Base-by-base conservation (phyloP, 1,284 basidiomycete genomes). In the Puccinia polysora region DNA sequence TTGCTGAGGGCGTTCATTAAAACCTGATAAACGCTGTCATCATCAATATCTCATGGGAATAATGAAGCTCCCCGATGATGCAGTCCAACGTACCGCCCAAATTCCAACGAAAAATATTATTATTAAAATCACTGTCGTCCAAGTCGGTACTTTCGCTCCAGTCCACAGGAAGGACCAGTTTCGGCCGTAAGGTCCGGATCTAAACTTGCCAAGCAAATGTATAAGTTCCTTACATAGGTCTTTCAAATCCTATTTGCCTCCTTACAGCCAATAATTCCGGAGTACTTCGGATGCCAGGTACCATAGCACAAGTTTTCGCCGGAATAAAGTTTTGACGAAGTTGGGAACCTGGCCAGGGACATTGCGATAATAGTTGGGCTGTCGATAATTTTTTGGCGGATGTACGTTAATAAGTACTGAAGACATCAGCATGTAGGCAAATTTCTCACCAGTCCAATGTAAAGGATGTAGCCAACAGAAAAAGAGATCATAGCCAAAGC, bases 161-260 rank as follows among this genome's bases (percentile, higher is more conserved):
- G 83, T 86, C 91, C 91, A 95, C 20, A 94, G 82, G 86, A 91
- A 95, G 76, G 86, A 83, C 91, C 91, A 95, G 81, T 93, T 94
- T 76, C 91, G 88, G 73, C 91, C 91, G 87, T 87, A 73, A 30
- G 70, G 70, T 47, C 70, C 70, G 3, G 70, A 73, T 23, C 70
- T 73, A 18, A n/a, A n/a, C n/a, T n/a, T n/a, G n/a, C n/a, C n/a
- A n/a, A n/a, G n/a, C 28, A 50, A 23, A n/a, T 7, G 28, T 49
- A 50, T 12, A 14, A 15, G 20, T 50, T n/a, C 8, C 20, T 50
- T 6, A 10, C 28, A 23, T 15, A 28, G 12, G 28, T n/a, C n/a
- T n/a, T n/a, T n/a, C n/a, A n/a, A n/a, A n/a, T n/a, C n/a, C n/a
- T n/a, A n/a, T n/a, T n/a, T n/a, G n/a, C n/a, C n/a, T n/a, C 89